These are phyloP conservation scores for Lojkania enalia DNA, from an alignment of 2,329 filamentous ascomycete genomes.

Conservation along the genomic window DNA sequence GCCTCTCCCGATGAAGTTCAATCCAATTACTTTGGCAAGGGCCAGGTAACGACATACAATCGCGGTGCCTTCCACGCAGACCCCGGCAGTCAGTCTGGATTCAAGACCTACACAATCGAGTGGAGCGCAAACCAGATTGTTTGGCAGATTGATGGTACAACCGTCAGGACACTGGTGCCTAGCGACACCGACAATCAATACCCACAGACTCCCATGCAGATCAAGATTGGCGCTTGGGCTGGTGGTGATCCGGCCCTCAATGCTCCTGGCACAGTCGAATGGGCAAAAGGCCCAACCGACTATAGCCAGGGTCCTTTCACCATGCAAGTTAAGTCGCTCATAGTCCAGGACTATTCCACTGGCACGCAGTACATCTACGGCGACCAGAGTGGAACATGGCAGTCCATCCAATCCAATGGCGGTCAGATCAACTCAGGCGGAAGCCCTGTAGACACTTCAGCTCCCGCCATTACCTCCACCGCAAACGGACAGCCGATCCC, in stretches of 20 bases:
- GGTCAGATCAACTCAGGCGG: slow-evolving; percentile 70
- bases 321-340: slow-evolving; percentile 79
- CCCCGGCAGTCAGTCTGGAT: slow-evolving; percentile 69
- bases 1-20: slow-evolving; percentile 78
- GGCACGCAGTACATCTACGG: slow-evolving; percentile 82
- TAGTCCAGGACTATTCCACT: slow-evolving; percentile 89
- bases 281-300: slow-evolving; percentile 85
- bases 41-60: slow-evolving; percentile 81
- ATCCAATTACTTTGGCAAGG: slow-evolving; percentile 96
- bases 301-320: slow-evolving; percentile 81
- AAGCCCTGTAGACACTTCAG: slow-evolving; percentile 57
- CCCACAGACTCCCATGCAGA: slow-evolving; percentile 92
- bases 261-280: slow-evolving; percentile 77
- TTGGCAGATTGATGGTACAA: slow-evolving; percentile 80
- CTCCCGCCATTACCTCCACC: slow-evolving; percentile 66
- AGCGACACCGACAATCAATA: slow-evolving; percentile 76
- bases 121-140: slow-evolving; percentile 86
- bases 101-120: slow-evolving; percentile 86
- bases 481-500: slow-evolving; percentile 68
- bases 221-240: slow-evolving; percentile 91
- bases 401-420: slow-evolving; percentile 78
- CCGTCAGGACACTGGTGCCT: slow-evolving; percentile 74
- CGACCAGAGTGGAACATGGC: slow-evolving; percentile 76
- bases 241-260: slow-evolving; percentile 87
- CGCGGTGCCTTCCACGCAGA: slow-evolving; percentile 79